Conservation (phyloP, 1,284 basidiomycete species). For the Trichosporon asahii region DNA sequence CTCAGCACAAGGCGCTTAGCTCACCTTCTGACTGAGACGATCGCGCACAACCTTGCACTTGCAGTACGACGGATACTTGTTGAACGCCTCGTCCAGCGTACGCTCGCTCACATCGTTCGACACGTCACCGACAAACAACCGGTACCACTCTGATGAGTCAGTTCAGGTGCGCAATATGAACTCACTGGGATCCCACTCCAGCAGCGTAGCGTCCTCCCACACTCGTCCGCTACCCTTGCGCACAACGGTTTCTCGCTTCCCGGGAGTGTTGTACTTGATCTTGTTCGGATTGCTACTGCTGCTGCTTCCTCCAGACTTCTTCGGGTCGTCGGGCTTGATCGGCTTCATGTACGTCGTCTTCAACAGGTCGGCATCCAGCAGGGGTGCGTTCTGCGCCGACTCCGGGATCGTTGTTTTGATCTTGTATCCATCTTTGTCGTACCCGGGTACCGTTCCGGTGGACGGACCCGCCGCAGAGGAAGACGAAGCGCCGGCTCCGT, state of each 20-base stretch:
- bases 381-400: slow-evolving; percentile 15
- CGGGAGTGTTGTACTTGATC: slow-evolving; percentile 11
- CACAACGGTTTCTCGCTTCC: slow-evolving; percentile 75
- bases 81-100: slow-evolving; percentile 85
- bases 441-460: slow-evolving; percentile 5
- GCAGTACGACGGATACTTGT: slow-evolving; percentile 84
- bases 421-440: slow-evolving; percentile 26
- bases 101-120: slow-evolving; percentile 98
- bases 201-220: slow-evolving; percentile 95
- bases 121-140: slow-evolving; percentile 94
- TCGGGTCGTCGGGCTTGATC: slow-evolving; percentile 19
- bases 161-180: slow-evolving; percentile 25
- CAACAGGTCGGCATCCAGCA: slow-evolving; percentile 35
- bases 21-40: slow-evolving; percentile 78
- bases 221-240: slow-evolving; percentile 91
- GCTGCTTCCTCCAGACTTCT: neutral
- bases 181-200: slow-evolving; percentile 97
- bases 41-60: slow-evolving; percentile 95
- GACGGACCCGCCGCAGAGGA: slow-evolving; percentile 14
- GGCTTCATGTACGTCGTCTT: slow-evolving; percentile 22
- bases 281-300: slow-evolving; percentile 19
- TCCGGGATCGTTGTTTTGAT: slow-evolving; percentile 12
- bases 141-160: slow-evolving; percentile 75
- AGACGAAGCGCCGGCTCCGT: slow-evolving; percentile 8
- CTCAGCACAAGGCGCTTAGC: slow-evolving; percentile 8